These are phyloP conservation scores for Meripilus lineatus DNA, from an alignment of 1,284 basidiomycete genomes.

Conservation along the genomic window DNA sequence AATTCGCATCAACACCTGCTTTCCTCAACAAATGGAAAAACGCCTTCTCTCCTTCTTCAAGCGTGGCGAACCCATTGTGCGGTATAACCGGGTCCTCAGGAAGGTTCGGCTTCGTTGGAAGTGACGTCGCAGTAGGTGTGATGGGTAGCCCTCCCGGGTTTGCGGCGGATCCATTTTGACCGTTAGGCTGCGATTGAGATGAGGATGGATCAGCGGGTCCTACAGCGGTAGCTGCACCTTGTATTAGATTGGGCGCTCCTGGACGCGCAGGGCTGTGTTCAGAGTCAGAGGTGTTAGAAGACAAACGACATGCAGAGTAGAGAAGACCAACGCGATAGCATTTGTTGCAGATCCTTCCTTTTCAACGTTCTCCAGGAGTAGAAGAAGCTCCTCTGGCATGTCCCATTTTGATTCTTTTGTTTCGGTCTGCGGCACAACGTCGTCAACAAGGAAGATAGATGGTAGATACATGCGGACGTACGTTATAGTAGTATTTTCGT, in stretches of 20 bases:
- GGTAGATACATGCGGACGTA: conserved; percentile 29
- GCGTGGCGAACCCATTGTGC: conserved; percentile 80
- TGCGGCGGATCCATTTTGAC: conserved; percentile 34
- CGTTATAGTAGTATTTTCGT: conserved; percentile 91
- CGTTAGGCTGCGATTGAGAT: conserved; percentile 38
- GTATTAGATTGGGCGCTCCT: conserved; percentile 16
- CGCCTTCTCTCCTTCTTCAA: conserved; percentile 90
- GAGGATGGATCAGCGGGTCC: conserved; percentile 30
- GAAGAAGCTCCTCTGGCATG: conserved; percentile 83
- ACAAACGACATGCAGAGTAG: neutral
- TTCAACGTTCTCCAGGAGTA: conserved; percentile 80
- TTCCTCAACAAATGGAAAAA: conserved; percentile 87
- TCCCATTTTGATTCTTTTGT: conserved; percentile 94
- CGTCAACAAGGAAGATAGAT: too few relatives aligned
- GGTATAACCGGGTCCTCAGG: conserved; percentile 84
- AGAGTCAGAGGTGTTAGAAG: conserved; percentile 7
- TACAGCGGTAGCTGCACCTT: conserved; percentile 30
- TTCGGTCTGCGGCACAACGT: too few relatives aligned
- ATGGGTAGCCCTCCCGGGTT: conserved; percentile 40
- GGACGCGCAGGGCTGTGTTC: conserved; percentile 3
- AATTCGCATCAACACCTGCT: conserved; percentile 84
- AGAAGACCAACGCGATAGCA: conserved; percentile 21
- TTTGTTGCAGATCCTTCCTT: conserved; percentile 49
- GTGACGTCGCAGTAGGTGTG: conserved; percentile 43
- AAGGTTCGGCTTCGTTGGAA: conserved; percentile 72